phyloP scores from a whole-genome alignment of 2,329 filamentous ascomycete genomes.

The Ophiostoma fasciatum region DNA sequence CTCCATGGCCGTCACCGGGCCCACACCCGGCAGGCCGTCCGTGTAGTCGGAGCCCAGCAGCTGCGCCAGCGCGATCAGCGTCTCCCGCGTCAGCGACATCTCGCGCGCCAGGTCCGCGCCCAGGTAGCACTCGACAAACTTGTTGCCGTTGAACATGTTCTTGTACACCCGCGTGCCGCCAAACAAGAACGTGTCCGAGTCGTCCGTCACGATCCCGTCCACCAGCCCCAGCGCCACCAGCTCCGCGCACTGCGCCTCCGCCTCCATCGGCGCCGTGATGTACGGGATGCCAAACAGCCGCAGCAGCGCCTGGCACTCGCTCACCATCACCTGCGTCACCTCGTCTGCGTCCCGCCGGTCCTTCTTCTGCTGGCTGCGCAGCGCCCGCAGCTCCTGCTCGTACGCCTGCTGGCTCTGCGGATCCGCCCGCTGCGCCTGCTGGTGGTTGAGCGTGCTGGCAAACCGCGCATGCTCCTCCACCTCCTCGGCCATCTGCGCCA shows the following conservation, averaged over 20 bases:
- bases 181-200: slow-evolving; percentile 93
- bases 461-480: slow-evolving; percentile 91
- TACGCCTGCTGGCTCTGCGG: slow-evolving; percentile 63
- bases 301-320: slow-evolving; percentile 84
- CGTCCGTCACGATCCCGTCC: slow-evolving; percentile 94
- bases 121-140: slow-evolving; percentile 94
- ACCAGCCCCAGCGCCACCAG: slow-evolving; percentile 76
- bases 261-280: slow-evolving; percentile 96
- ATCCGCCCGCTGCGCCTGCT: slow-evolving; percentile 54
- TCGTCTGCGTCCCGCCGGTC: slow-evolving; percentile 93
- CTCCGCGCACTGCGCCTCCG: slow-evolving; percentile 92
- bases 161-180: slow-evolving; percentile 95
- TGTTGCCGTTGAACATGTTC: slow-evolving; percentile 99
- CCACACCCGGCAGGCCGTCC: slow-evolving; percentile 77
- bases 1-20: slow-evolving; percentile 87
- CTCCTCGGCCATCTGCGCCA: slow-evolving; percentile 75
- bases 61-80: slow-evolving; percentile 81
- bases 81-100: slow-evolving; percentile 69
- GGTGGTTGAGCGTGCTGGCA: slow-evolving; percentile 69
- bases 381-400: slow-evolving; percentile 70
- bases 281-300: slow-evolving; percentile 88
- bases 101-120: slow-evolving; percentile 73
- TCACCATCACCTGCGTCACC: slow-evolving; percentile 90
- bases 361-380: slow-evolving; percentile 91
- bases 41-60: slow-evolving; percentile 91